Base-by-base conservation (phyloP, 805 yeast genomes). In the Candida bentonensis region DNA sequence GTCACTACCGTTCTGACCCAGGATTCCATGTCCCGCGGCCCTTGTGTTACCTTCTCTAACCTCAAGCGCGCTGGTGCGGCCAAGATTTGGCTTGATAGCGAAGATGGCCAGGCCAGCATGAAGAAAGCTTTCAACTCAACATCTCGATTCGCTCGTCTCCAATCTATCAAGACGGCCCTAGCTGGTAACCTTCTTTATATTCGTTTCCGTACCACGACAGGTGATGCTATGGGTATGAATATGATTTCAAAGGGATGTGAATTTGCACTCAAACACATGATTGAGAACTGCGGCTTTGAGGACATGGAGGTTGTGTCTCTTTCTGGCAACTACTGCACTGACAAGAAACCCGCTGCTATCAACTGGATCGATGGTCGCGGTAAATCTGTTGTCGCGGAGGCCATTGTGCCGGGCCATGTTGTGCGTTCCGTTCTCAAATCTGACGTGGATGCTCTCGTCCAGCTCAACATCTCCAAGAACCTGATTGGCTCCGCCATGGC, bases 211-310 rank as follows among this genome's bases (percentile, higher is more conserved):
- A 94, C 99, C n/a, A 87, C 95, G 33, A 92, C 99, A 17, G 99
- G 99, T 64, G 99, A 92, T 69, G 99, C 99, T 17, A 92, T 92
- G 99, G 99, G 99, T 51, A 92, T 92, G 99, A 92, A 92, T 63
- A 92, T 92, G 99, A 92, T 92, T 49, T 89, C 97, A 23, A 92
- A 92, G 66, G 99, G 98, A 63, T 96, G 87, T 40, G 99, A 92
- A 61, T 72, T 69, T 61, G 76, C 96, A 1, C 73, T 92, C 57
- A 78, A 79, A 49, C 77, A 73, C 60, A 86, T 92, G 95, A 76
- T 74, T 39, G 83, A 81, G 55, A 88, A 81, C 55, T 79, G 80
- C 60, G 97, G 96, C 2, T 92, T 89, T 78, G 78, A 76, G 21
- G 98, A 92, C 64, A 92, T 92, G 99, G 77, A 74, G 49, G 74